Evolutionary conservation across 2,329 filamentous ascomycete species (phyloP).

Genomic region (Clonostachys rosea): DNA sequence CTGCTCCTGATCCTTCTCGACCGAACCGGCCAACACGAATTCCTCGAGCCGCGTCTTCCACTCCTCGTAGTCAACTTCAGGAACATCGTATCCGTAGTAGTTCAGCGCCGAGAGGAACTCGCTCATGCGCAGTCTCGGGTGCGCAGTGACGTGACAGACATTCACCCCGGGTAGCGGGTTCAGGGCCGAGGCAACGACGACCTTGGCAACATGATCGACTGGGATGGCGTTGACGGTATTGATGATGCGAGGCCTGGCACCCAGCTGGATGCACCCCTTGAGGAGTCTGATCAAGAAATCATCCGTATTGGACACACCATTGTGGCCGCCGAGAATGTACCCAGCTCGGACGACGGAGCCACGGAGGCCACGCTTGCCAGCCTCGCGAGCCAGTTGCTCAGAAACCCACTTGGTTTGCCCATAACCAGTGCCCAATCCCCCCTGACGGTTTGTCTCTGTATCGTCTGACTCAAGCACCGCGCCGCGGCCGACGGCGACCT

Average conservation of each 20-base stretch:
- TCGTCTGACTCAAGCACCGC: conserved; percentile 74
- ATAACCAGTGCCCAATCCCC: conserved; percentile 78
- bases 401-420: conserved; percentile 86
- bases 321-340: conserved; percentile 74
- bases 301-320: conserved; percentile 74
- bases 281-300: conserved; percentile 85
- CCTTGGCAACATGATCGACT: conserved; percentile 75
- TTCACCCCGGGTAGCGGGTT: conserved; percentile 44
- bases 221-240: conserved; percentile 91
- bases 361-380: conserved; percentile 69
- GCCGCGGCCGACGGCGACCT: conserved; percentile 49
- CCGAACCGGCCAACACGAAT: conserved; percentile 8
- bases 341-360: conserved; percentile 79
- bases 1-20: conserved; percentile 15
- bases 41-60: conserved; percentile 16
- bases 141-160: conserved; percentile 74
- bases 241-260: conserved; percentile 66
- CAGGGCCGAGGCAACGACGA: conserved; percentile 71
- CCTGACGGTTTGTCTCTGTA: conserved; percentile 32
- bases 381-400: conserved; percentile 68
- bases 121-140: conserved; percentile 74
- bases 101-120: conserved; percentile 69
- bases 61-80: conserved; percentile 63
- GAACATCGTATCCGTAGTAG: conserved; percentile 67
- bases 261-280: conserved; percentile 83